Conservation (phyloP, 768 basidiomycete genomes). For the Kwoniella botswanensis region DNA sequence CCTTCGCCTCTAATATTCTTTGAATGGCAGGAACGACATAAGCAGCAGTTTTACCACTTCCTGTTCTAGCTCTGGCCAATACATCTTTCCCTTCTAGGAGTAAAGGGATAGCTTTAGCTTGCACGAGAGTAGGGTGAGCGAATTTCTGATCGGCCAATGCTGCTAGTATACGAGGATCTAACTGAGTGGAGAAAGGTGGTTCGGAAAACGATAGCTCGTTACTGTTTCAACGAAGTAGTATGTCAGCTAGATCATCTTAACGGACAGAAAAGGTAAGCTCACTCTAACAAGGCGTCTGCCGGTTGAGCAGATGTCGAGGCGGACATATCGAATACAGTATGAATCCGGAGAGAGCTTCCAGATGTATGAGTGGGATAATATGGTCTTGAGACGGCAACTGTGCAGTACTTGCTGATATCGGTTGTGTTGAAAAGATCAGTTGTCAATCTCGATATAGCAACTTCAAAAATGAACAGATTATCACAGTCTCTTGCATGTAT, state of each 20-base stretch:
- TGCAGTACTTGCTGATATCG: too few species aligned
- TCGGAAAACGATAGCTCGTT: slow-evolving; percentile 58
- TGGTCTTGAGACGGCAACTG: too few species aligned
- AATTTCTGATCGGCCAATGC: slow-evolving; percentile 90
- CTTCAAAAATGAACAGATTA: too few species aligned
- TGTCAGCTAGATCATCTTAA: too few species aligned
- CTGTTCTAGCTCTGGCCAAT: slow-evolving; percentile 90
- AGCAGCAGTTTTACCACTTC: slow-evolving; percentile 95
- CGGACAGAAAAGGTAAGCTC: not conserved
- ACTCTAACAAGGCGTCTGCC: slow-evolving; percentile 39
- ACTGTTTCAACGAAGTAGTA: slow-evolving; percentile 11
- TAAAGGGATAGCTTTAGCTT: slow-evolving; percentile 87
- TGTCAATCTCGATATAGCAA: not conserved
- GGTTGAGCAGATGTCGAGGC: slow-evolving; percentile 23
- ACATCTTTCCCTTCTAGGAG: slow-evolving; percentile 87
- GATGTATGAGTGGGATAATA: too few species aligned
- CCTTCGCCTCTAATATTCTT: slow-evolving; percentile 80
- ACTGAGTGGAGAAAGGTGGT: slow-evolving; percentile 70
- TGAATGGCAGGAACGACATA: slow-evolving; percentile 91
- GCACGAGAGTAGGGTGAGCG: slow-evolving; percentile 87
- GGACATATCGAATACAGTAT: slow-evolving; percentile 15
- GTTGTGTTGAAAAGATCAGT: not conserved
- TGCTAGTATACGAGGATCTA: slow-evolving; percentile 83
- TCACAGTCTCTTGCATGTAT: too few species aligned
- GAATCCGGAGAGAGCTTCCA: not conserved